Percentiles rank a stretch among this genome's conserved stretches.
These are phyloP conservation scores for Rhizoclosmatium sp. DNA, from an alignment of 192 early-diverging fungal genomes.

Conservation along the genomic window DNA sequence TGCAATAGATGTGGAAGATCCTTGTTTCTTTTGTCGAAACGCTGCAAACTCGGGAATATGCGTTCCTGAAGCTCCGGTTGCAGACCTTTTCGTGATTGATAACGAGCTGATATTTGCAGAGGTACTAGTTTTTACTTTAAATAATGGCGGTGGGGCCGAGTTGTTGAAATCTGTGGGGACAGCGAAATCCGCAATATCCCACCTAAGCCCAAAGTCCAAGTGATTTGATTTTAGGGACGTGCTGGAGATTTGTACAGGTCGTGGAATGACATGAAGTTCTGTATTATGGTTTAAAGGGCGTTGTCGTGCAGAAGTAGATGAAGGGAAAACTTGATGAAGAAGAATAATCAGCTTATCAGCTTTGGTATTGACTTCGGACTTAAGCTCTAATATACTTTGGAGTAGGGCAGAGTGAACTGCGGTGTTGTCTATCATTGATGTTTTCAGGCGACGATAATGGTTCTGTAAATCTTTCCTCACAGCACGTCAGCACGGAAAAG, in stretches of 20 bases:
- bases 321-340: no score
- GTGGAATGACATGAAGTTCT: no score
- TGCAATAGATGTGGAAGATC: neutral
- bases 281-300: no score
- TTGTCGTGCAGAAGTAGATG: no score
- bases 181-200: neutral
- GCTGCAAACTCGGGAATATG: neutral
- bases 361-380: constrained; percentile 1
- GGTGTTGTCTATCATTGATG: neutral
- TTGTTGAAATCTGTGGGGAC: neutral
- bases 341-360: constrained; percentile 1
- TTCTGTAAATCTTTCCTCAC: no score
- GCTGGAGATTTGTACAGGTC: neutral
- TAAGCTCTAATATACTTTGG: neutral
- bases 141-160: neutral
- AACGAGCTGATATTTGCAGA: neutral
- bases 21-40: neutral
- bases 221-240: neutral
- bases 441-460: neutral
- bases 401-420: neutral
- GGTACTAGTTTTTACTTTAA: neutral
- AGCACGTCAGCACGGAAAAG: no score
- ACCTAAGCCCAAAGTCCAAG: neutral
- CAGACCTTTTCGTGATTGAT: no score
- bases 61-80: neutral